phyloP scores from a whole-genome alignment of 805 yeast genomes.

The Candida insectalens region DNA sequence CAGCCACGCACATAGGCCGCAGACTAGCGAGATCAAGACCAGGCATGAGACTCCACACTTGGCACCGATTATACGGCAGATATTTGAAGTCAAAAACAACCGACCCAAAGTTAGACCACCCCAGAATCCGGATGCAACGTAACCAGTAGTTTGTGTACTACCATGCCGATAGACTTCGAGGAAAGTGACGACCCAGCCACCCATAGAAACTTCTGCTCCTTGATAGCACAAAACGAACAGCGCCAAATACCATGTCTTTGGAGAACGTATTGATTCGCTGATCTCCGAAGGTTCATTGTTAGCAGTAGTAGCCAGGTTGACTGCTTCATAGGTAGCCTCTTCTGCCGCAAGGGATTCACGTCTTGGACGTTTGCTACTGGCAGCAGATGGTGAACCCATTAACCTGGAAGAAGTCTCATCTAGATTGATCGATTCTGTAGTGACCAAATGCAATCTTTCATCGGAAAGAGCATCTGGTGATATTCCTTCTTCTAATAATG shows the following conservation, averaged over 20 bases:
- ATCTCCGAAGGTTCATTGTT: conserved; percentile 11
- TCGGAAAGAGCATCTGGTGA: not conserved
- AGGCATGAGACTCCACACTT: conserved; percentile 33
- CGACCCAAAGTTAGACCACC: conserved; percentile 61
- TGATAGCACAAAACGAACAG: conserved; percentile 49
- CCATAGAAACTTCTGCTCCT: conserved; percentile 62
- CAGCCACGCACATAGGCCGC: conserved; percentile 38
- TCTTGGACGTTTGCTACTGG: not conserved
- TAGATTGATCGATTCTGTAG: not conserved
- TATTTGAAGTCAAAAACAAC: conserved; percentile 33
- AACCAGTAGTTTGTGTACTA: conserved; percentile 38
- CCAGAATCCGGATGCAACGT: conserved; percentile 65
- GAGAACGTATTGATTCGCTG: conserved; percentile 29
- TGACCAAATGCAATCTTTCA: not conserved
- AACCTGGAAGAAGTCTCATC: not conserved
- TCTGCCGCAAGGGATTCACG: not conserved
- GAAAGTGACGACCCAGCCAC: conserved; percentile 64
- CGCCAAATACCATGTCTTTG: conserved; percentile 39
- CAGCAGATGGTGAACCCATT: not conserved
- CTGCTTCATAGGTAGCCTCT: conserved; percentile 1
- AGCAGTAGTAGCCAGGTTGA: not conserved
- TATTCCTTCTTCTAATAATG: conserved; percentile 5
- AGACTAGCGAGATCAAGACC: conserved; percentile 24
- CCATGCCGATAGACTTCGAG: conserved; percentile 45
- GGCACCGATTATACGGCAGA: conserved; percentile 32